Evolutionary conservation across 179 eudicot genomes (phyloP), one percentile per base, ranked within the genome.

Genomic region (Spergularia azorica): DNA sequence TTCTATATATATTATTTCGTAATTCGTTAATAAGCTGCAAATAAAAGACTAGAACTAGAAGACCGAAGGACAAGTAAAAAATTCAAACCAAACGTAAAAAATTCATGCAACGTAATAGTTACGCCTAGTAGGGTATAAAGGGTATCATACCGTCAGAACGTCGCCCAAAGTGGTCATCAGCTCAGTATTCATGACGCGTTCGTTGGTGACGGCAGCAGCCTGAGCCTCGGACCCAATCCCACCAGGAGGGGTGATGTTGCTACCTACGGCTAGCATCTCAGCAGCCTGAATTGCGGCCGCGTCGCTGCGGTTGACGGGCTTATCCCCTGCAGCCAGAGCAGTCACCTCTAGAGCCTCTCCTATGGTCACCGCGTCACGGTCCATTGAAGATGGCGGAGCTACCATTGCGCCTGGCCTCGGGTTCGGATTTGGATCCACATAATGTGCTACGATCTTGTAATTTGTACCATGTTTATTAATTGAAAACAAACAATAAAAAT

Each of bases 241-340:
- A 9, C 84, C 82, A 0, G 89, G 83, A 1, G 79, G 69, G 1
- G 80, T 73, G 13, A 52, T 10, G 50, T 36, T 70, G 6, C 21
- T 11, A 10, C 87, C 84, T 0, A 79, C 80, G 50, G 95, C 91
- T 51, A 86, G 78, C 68, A 84, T 73, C 73, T 92, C 97, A 0
- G 97, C 95, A 0, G 83, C 91, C 54, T 86, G 89, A 18, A 89
- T 90, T 0, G 97, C 93, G 0, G 95, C 87, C 0, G 91, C 95
- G 14, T 90, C 93, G 9, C 90, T 83, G 48, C 63, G 77, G 14
- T 83, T 85, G 0, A 92, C 79, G 0, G 93, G 93, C 71, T 85
- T 89, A 78, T 88, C 79, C 0, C 88, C 88, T 0, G 89, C 88
- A 0, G 86, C 72, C 0, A 84, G 52, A 14, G 84, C 88, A 3